phyloP scores from a whole-genome alignment of 2,329 filamentous ascomycete genomes.

The Emergomyces pasteurianus region DNA sequence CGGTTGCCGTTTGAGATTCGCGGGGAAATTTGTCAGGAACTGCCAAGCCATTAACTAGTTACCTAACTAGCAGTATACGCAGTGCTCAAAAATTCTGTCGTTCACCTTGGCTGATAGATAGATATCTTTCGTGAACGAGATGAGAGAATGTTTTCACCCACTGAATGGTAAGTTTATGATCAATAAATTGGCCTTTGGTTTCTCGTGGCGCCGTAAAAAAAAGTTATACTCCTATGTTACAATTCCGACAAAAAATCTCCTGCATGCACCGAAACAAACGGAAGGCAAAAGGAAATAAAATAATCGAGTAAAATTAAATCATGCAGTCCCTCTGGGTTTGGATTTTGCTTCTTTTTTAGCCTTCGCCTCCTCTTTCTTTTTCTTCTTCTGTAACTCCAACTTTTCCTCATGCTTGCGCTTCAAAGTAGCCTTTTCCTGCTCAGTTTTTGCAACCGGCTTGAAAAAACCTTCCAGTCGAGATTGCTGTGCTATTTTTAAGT shows the following conservation, averaged over 20 bases:
- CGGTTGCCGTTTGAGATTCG: not conserved
- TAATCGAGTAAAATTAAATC: conserved; percentile 3
- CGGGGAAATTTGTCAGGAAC: not conserved
- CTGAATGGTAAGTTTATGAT: not conserved
- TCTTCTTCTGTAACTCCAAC: conserved; percentile 87
- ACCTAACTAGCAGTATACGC: too few relatives aligned
- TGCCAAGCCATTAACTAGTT: not conserved
- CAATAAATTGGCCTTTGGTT: not conserved
- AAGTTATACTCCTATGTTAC: not conserved
- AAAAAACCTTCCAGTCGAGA: conserved; percentile 92
- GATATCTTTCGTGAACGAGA: not conserved
- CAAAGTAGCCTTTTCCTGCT: conserved; percentile 67
- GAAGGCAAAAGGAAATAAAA: not conserved
- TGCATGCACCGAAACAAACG: not conserved
- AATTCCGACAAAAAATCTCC: not conserved
- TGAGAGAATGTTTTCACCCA: not conserved
- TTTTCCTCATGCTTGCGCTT: conserved; percentile 95
- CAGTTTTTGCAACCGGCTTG: conserved; percentile 80
- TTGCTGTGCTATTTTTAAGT: conserved; percentile 82
- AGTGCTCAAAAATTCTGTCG: too few relatives aligned
- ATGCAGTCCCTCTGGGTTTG: conserved; percentile 60
- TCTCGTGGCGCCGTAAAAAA: not conserved
- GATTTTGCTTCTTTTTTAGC: conserved; percentile 85
- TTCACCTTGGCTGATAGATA: not conserved
- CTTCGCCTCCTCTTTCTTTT: conserved; percentile 86